A percentile compares a stretch with the other conserved stretches of the same genome.
phyloP scores from a whole-genome alignment of 75 land plant genomes.

The Larix kaempferi region DNA sequence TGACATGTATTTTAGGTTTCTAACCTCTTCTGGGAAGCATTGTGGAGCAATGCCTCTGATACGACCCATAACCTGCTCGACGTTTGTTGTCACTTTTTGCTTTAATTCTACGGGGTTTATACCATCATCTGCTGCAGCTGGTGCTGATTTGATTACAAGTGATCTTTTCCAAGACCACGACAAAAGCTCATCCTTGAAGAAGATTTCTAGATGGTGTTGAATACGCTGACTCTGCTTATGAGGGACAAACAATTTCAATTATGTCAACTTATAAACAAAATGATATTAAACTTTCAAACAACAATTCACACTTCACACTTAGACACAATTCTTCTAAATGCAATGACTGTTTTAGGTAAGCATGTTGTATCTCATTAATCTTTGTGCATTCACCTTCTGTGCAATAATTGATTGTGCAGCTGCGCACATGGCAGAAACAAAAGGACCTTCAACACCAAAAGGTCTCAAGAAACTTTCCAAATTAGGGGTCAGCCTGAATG shows the following conservation, averaged over 20 bases:
- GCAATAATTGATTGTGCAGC: slow-evolving; percentile 94
- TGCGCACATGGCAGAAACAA: slow-evolving; percentile 98
- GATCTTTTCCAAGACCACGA: slow-evolving; percentile 98
- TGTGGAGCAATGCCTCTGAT: slow-evolving; percentile 90
- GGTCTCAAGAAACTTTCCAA: slow-evolving; percentile 90
- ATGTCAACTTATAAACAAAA: background rate
- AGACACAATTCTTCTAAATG: slow-evolving; percentile 2
- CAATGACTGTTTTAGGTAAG: background rate
- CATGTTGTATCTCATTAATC: background rate
- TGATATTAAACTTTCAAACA: background rate
- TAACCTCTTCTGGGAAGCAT: slow-evolving; percentile 76
- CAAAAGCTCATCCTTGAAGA: slow-evolving; percentile 95
- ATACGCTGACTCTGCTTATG: slow-evolving; percentile 70
- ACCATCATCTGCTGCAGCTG: slow-evolving; percentile 52
- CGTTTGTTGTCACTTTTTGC: slow-evolving; percentile 83
- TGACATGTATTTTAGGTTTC: background rate
- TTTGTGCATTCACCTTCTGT: slow-evolving; percentile 56
- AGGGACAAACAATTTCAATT: background rate
- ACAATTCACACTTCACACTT: background rate
- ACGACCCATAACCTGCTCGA: slow-evolving; percentile 84
- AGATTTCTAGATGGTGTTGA: slow-evolving; percentile 94
- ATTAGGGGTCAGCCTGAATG: slow-evolving; percentile 92
- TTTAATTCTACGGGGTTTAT: slow-evolving; percentile 74
- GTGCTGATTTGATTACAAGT: slow-evolving; percentile 64
- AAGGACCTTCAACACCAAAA: slow-evolving; percentile 98